phyloP scores from a whole-genome alignment of 768 basidiomycete species.

The Lactarius trivialis region DNA sequence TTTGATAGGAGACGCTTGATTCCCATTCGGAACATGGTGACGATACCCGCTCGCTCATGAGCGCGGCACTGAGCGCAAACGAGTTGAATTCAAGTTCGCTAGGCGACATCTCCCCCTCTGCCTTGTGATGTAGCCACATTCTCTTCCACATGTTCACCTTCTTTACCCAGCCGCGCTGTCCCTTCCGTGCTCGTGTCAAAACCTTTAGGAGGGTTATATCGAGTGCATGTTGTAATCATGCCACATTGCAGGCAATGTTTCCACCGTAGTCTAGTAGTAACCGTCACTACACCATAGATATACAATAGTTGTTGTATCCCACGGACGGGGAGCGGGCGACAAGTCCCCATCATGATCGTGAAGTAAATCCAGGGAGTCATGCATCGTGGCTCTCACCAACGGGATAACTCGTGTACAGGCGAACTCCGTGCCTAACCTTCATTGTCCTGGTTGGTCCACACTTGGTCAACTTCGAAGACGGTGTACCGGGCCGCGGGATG shows the following conservation, averaged over 20 bases:
- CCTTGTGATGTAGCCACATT: constrained; percentile 41
- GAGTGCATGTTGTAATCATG: constrained; percentile 1
- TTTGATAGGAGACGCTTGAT: constrained; percentile 70
- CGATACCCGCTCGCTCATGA: constrained; percentile 55
- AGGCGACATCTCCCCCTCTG: constrained; percentile 67
- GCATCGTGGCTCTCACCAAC: no score
- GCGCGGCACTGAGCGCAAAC: constrained; percentile 49
- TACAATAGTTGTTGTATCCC: background rate
- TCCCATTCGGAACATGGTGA: constrained; percentile 68
- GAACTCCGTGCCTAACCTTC: no score
- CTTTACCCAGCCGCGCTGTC: background rate
- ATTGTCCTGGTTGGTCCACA: background rate
- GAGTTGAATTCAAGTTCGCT: constrained; percentile 48
- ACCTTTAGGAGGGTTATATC: background rate
- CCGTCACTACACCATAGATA: background rate
- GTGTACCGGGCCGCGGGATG: no score
- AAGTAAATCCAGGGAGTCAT: no score
- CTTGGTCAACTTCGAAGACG: no score
- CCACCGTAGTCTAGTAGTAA: background rate
- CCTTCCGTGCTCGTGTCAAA: background rate
- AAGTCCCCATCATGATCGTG: background rate
- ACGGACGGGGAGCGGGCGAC: background rate
- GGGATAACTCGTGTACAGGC: no score
- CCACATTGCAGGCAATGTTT: background rate
- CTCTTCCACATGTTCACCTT: background rate